A percentile compares a stretch with the other conserved stretches of the same genome.
These are phyloP conservation scores for Pseudocercospora fuligena DNA, from an alignment of 2,329 filamentous ascomycete species.

Conservation along the genomic window DNA sequence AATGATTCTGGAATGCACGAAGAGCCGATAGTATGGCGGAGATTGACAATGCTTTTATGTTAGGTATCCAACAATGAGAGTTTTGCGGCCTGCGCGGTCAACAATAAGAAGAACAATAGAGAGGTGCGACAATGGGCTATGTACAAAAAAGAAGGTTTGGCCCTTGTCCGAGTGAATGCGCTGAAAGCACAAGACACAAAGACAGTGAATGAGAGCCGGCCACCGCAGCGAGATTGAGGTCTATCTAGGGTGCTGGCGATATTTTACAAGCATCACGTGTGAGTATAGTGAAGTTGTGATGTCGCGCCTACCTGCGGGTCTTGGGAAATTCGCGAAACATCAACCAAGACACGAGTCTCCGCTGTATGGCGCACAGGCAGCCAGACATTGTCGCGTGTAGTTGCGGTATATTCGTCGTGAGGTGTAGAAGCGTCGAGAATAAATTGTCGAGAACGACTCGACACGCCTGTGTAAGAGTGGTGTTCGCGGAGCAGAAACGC, in stretches of 20 bases:
- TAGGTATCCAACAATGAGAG: slow-evolving; percentile 21
- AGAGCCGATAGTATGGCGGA: slow-evolving; percentile 7
- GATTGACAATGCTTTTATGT: slow-evolving; percentile 18
- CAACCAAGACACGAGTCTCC: slow-evolving; percentile 5
- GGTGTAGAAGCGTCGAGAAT: slow-evolving; percentile 24
- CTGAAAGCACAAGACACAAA: slow-evolving; percentile 25
- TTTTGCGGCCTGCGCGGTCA: slow-evolving; percentile 26
- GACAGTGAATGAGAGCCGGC: slow-evolving; percentile 18
- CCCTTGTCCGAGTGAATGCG: slow-evolving; percentile 22
- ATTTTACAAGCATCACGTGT: slow-evolving; percentile 9
- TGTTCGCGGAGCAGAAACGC: slow-evolving; percentile 23
- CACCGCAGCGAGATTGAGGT: not conserved
- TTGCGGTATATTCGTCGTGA: slow-evolving; percentile 9
- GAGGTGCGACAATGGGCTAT: slow-evolving; percentile 26
- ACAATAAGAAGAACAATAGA: slow-evolving; percentile 24
- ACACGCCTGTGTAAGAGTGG: slow-evolving; percentile 29
- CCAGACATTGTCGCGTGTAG: slow-evolving; percentile 18
- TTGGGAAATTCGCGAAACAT: slow-evolving; percentile 24
- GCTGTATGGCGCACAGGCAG: slow-evolving; percentile 24
- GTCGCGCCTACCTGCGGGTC: slow-evolving; percentile 24
- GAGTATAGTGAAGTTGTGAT: slow-evolving; percentile 17
- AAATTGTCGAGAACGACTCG: slow-evolving; percentile 25
- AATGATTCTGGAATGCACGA: slow-evolving; percentile 20
- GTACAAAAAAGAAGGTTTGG: slow-evolving; percentile 21
- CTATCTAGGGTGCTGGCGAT: slow-evolving; percentile 5